Evolutionary conservation across 208 protist species (phyloP), one percentile per base, ranked within the genome.

Genomic region (Leishmania braziliensis): DNA sequence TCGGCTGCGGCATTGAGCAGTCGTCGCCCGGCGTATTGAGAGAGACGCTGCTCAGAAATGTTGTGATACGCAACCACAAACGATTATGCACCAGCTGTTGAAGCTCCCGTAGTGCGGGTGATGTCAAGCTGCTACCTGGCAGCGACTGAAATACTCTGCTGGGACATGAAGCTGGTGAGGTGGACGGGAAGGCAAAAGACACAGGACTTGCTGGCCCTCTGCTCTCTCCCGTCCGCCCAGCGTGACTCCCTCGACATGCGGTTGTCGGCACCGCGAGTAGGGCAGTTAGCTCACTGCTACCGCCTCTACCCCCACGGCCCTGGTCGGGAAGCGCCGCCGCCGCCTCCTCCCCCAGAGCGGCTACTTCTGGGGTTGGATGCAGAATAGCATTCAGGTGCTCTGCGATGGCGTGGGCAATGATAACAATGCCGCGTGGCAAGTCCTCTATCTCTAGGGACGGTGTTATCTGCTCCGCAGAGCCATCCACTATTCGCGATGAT

Each of bases 61-160:
- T 23, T 16, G 73, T 82, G 78, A 86, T 82, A 58, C 82, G 82
- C 16, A 56, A 75, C 82, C 82, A 86, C 9, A 86, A 76, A 70
- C 70, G 71, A 2, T 1, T 53, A 66, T 86, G 82, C 36, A 54
- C 23, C 8, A 75, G 70, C 26, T 58, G 60, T n/a, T 72, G 80
- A 23, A 86, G 50, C 73, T 75, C 82, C 29, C 33, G n/a, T 26
- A 80, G 54, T 63, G 77, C 82, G 16, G 58, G 56, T 12, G 74
- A 68, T 20, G 39, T 36, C 26, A 36, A 62, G 18, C 14, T 33
- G 20, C 2, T 16, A 36, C 60, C 72, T 48, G 58, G 48, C 51
- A 2, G 77, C 36, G n/a, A 53, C 58, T 2, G 70, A 74, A 51
- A 50, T 62, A 9, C 53, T 48, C 36, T 14, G 74, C 23, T 65